Evolutionary conservation across 2,329 filamentous ascomycete genomes (phyloP), one percentile per base, ranked within the genome.

Genomic region (Phialophora macrospora): DNA sequence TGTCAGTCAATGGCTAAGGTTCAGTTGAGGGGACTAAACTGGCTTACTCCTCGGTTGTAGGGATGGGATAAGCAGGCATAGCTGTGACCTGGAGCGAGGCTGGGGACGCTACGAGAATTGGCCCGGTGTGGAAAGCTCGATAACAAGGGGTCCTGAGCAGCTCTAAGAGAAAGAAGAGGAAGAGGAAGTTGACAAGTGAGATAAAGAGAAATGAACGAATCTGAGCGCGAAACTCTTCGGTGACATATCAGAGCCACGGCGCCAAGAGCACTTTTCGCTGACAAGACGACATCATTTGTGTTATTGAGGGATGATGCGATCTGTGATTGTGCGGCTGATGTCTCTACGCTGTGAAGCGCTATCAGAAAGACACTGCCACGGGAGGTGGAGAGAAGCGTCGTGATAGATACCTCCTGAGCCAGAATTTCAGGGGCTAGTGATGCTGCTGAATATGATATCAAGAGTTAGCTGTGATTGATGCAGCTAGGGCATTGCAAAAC

Each of bases 41-140:
- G 14, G 6, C 64, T 55, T 24, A 66, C 64, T 48, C 24, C 17
- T 26, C 49, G 41, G 30, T 4, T 44, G 48, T 54, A 4, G 62
- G 62, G 17, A 20, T 38, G 4, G 32, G 38, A 24, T 30, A 20
- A 24, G 34, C 44, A 20, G 51, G 56, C 55, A 55, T 59, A 6
- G 20, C 48, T 34, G 8, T 17, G 38, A n/a, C 6, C 14, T 44
- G 38, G 14, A n/a, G 14, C 7, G 38, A 44, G n/a, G 1, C 4
- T 44, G 38, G 5, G 17, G 17, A 7, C 9, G 17, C 38, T 44
- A 6, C 17, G 2, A 17, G 38, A 38, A 20, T 20, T n/a, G 17
- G 1, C 38, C n/a, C 8, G 38, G 38, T 20, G 14, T 44, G 17
- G 6, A 44, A 20, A 44, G 38, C 38, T 20, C 38, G 17, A 9